phyloP scores from a whole-genome alignment of 2,329 filamentous ascomycete species.

The Penicillium sp. region DNA sequence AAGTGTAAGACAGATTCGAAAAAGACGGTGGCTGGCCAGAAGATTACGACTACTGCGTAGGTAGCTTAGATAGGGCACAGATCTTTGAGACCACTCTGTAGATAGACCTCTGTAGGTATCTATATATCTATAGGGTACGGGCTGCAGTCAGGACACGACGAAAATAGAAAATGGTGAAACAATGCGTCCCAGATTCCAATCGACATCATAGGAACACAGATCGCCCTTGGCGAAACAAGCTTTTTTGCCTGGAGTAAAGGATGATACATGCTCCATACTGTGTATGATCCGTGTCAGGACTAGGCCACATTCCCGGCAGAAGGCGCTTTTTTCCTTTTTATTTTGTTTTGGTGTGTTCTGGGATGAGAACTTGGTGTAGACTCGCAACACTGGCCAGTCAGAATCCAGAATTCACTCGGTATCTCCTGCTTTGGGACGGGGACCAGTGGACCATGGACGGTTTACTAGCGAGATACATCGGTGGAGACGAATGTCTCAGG shows the following conservation, averaged over 20 bases:
- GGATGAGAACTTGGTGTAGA: not conserved
- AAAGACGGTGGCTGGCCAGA: not conserved
- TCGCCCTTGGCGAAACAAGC: conserved; percentile 18
- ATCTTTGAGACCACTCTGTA: not conserved
- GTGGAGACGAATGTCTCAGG: conserved; percentile 4
- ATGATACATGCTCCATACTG: no score
- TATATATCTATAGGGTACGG: no score
- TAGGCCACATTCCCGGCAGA: not conserved
- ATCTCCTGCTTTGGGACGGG: not conserved
- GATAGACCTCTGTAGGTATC: no score
- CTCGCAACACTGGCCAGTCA: conserved; percentile 4
- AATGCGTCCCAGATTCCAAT: conserved; percentile 7
- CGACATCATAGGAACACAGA: conserved; percentile 9
- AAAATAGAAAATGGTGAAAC: conserved; percentile 1
- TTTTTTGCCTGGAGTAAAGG: conserved; percentile 2
- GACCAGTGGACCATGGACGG: not conserved
- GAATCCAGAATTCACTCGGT: not conserved
- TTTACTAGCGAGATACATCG: conserved; percentile 1
- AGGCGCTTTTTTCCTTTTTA: not conserved
- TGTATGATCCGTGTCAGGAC: not conserved
- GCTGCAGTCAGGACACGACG: no score
- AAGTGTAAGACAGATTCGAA: not conserved
- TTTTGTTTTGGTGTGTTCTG: not conserved
- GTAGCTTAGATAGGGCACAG: not conserved
- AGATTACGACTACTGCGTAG: not conserved